Conservation (phyloP, 1,139 yeast genomes). For the Saccharomycopsis phalli region DNA sequence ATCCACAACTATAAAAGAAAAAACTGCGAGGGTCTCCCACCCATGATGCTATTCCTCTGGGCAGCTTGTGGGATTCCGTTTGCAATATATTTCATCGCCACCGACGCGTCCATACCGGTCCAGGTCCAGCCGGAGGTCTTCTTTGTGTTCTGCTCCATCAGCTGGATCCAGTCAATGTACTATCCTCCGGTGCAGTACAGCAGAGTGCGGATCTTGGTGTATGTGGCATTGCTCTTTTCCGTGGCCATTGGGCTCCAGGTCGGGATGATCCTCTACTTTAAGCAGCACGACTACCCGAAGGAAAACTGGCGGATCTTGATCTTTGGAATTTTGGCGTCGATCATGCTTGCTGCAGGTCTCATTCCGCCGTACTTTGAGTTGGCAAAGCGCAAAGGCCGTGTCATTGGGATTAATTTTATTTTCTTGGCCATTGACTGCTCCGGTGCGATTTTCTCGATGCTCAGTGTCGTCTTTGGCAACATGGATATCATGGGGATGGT, state of each 20-base stretch:
- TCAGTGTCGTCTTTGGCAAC: conserved; percentile 52
- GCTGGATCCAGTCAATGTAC: conserved; percentile 67
- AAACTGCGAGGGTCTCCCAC: conserved; percentile 79
- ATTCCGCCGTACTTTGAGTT: conserved; percentile 86
- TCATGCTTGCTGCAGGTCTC: conserved; percentile 66
- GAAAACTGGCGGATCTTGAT: conserved; percentile 66
- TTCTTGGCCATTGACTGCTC: conserved; percentile 67
- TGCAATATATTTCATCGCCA: conserved; percentile 68
- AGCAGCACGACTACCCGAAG: conserved; percentile 37
- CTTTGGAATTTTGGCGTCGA: conserved; percentile 72
- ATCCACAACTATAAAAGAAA: conserved; percentile 62
- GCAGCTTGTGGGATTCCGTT: conserved; percentile 77
- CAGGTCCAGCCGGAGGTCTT: conserved; percentile 84
- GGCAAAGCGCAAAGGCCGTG: conserved; percentile 69
- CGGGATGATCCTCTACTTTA: conserved; percentile 65
- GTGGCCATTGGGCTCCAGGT: conserved; percentile 53
- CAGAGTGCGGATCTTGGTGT: conserved; percentile 31
- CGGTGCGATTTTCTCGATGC: conserved; percentile 74
- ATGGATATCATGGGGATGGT: conserved; percentile 74
- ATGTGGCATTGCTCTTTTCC: conserved; percentile 24
- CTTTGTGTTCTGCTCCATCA: conserved; percentile 56
- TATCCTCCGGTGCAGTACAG: conserved; percentile 61
- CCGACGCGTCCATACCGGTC: conserved; percentile 64
- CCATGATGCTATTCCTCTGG: conserved; percentile 79
- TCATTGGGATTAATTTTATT: conserved; percentile 80